Evolutionary conservation across 768 basidiomycete species (phyloP).

Genomic region (Phallus indusiatus): DNA sequence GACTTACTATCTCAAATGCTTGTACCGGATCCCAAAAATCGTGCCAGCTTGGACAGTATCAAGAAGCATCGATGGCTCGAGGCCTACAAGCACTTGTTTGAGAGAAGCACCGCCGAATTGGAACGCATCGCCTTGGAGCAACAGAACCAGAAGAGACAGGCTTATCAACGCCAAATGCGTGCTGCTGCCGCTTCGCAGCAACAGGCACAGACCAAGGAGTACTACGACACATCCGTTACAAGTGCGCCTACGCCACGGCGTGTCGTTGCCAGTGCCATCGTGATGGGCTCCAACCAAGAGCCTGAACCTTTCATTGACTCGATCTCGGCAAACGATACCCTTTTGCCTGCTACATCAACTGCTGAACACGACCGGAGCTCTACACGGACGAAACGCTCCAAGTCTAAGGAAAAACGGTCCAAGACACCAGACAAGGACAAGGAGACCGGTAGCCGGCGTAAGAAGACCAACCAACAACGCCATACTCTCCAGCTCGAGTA

Average conservation of each 20-base stretch:
- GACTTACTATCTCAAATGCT: conserved; percentile 87
- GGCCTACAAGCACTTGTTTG: conserved; percentile 55
- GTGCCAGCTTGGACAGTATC: conserved; percentile 66
- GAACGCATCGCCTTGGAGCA: conserved; percentile 76
- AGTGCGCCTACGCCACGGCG: conserved; percentile 29
- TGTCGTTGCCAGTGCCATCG: conserved; percentile 33
- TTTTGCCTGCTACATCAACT: conserved; percentile 24
- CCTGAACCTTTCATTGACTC: conserved; percentile 45
- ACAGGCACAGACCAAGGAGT: conserved; percentile 32
- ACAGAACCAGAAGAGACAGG: conserved; percentile 73
- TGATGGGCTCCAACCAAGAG: conserved; percentile 30
- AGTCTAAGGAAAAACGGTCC: conserved; percentile 12
- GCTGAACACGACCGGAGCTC: conserved; percentile 19
- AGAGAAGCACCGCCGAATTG: conserved; percentile 63
- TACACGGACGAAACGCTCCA: neutral
- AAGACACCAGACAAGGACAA: conserved; percentile 33
- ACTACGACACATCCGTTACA: conserved; percentile 55
- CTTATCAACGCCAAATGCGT: conserved; percentile 75
- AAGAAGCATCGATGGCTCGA: conserved; percentile 87
- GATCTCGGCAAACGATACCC: conserved; percentile 47
- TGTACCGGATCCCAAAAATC: conserved; percentile 78
- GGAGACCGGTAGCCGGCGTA: conserved; percentile 18
- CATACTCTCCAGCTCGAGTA: conserved; percentile 99
- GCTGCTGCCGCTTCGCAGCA: conserved; percentile 31
- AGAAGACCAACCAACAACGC: conserved; percentile 2